A percentile compares a stretch with the other conserved stretches of the same genome.
These are phyloP conservation scores for Plasmodium sp. DNA, from an alignment of 169 alveolate genomes.

Conservation along the genomic window DNA sequence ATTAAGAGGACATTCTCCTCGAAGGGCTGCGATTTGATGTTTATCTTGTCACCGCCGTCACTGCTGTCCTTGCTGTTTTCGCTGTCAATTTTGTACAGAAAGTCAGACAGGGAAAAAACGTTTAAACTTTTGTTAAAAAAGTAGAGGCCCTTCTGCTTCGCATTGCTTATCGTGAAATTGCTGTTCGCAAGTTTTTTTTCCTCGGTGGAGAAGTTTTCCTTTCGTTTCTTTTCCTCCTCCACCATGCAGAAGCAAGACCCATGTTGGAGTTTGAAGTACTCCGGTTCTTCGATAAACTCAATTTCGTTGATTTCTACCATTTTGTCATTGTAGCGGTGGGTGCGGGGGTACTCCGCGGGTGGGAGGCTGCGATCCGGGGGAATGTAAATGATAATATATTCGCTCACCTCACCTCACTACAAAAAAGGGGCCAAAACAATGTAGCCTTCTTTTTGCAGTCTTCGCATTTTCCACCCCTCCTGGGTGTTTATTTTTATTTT, in stretches of 20 bases:
- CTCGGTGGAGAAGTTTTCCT: neutral
- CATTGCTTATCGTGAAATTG: constrained; percentile 53
- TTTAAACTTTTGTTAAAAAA: constrained; percentile 20
- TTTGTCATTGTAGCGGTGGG: neutral
- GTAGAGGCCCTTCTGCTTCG: constrained; percentile 55
- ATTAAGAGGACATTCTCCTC: constrained; percentile 30
- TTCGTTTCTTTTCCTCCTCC: constrained; percentile 44
- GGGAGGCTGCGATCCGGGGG: neutral
- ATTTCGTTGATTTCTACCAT: constrained; percentile 71
- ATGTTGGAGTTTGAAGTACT: constrained; percentile 72
- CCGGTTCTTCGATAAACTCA: constrained; percentile 70
- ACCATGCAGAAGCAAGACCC: constrained; percentile 55
- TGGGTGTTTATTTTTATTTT: neutral
- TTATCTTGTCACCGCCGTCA: constrained; percentile 26
- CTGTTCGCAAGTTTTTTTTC: constrained; percentile 1
- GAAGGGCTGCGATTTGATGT: constrained; percentile 48
- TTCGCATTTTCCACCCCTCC: neutral
- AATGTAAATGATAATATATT: neutral
- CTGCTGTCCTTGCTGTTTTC: neutral
- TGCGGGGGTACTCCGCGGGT: neutral
- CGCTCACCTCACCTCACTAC: neutral
- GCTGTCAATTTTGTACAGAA: constrained; percentile 69
- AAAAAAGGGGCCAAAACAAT: neutral
- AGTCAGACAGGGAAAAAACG: constrained; percentile 55
- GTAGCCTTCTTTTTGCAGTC: neutral